A percentile compares a stretch with the other conserved stretches of the same genome.
Conservation (phyloP, 192 early-diverging fungal species). For the Coemansia sp. region DNA sequence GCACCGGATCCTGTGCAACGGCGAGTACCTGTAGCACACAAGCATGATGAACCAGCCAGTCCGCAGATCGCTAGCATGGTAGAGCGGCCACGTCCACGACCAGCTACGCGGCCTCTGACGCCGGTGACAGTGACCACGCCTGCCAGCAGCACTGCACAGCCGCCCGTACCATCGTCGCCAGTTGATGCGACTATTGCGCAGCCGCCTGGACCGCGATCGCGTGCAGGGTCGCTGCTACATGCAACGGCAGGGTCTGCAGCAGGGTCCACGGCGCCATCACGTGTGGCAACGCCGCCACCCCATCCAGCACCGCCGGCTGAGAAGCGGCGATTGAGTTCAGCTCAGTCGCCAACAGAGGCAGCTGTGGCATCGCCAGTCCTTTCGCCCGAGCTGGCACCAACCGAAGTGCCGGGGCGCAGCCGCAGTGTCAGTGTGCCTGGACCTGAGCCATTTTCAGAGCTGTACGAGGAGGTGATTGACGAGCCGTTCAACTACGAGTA, state of each 20-base stretch:
- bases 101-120: slow-evolving; percentile 14
- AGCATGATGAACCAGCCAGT: neutral
- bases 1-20: slow-evolving; percentile 35
- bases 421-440: neutral
- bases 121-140: slow-evolving; percentile 21
- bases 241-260: slow-evolving; percentile 14
- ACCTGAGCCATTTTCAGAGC: neutral
- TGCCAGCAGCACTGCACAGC: neutral
- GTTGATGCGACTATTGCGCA: neutral
- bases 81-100: neutral
- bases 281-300: slow-evolving; percentile 18
- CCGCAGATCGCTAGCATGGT: neutral
- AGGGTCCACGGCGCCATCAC: slow-evolving; percentile 34
- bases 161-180: neutral
- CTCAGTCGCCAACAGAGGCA: slow-evolving; percentile 3
- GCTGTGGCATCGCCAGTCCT: neutral
- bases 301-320: neutral
- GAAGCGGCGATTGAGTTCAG: neutral
- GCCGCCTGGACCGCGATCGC: slow-evolving; percentile 18
- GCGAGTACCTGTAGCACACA: neutral
- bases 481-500: slow-evolving; percentile 84
- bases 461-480: slow-evolving; percentile 10
- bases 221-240: slow-evolving; percentile 28
- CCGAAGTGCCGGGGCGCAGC: neutral
- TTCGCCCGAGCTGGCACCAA: neutral